phyloP scores from a whole-genome alignment of 2,329 filamentous ascomycete species.

The Pezicula rhizophila region DNA sequence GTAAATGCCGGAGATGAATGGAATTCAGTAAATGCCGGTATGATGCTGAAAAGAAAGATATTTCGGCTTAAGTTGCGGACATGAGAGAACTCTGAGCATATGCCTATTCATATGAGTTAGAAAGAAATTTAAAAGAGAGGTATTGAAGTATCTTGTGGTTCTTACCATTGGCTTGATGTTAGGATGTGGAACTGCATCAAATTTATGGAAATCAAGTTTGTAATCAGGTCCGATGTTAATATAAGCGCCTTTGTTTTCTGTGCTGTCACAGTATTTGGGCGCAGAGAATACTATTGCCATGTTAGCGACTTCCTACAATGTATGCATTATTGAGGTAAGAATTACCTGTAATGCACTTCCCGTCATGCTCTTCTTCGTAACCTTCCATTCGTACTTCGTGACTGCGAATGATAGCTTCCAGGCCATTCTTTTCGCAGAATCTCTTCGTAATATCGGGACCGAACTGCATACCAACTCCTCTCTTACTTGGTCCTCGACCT shows the following conservation, averaged over 20 bases:
- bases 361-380: slow-evolving; percentile 97
- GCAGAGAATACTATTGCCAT: slow-evolving; percentile 75
- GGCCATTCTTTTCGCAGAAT: slow-evolving; percentile 93
- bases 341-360: slow-evolving; percentile 85
- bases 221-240: slow-evolving; percentile 93
- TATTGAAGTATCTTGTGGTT: background rate
- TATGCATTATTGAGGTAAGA: slow-evolving; percentile 7
- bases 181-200: slow-evolving; percentile 94
- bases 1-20: background rate
- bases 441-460: slow-evolving; percentile 92
- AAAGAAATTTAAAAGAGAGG: background rate
- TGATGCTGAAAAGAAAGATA: background rate
- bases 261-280: slow-evolving; percentile 94
- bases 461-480: slow-evolving; percentile 93
- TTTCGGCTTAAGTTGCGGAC: slow-evolving; percentile 59
- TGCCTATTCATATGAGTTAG: slow-evolving; percentile 44
- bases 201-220: slow-evolving; percentile 87
- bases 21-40: background rate
- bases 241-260: slow-evolving; percentile 95
- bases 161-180: slow-evolving; percentile 86
- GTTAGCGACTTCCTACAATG: slow-evolving; percentile 11
- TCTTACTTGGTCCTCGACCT: slow-evolving; percentile 89
- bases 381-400: slow-evolving; percentile 99
- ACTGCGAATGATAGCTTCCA: slow-evolving; percentile 92
- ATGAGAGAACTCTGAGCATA: slow-evolving; percentile 81